Evolutionary conservation across 352 stramenopile genomes (phyloP).

Genomic region (Elongisporangium anandrum): DNA sequence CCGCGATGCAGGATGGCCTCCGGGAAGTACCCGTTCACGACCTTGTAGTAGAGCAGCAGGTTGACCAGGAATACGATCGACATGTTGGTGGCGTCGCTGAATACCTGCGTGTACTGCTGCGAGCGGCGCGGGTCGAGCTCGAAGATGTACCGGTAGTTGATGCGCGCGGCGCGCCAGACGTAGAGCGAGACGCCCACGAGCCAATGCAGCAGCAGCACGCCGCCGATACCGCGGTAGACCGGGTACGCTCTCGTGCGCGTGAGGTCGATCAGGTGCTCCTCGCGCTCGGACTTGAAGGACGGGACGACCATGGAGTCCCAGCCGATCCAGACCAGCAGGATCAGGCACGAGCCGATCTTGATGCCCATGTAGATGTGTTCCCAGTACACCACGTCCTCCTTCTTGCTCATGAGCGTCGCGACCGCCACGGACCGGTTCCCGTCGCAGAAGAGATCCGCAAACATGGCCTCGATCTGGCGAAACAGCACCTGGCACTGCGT

Average conservation of each 20-base stretch:
- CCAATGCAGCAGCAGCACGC: conserved; percentile 95
- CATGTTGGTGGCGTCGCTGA: conserved; percentile 95
- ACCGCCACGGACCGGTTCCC: conserved; percentile 64
- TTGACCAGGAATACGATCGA: conserved; percentile 93
- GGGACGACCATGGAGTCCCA: conserved; percentile 93
- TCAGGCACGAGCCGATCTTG: conserved; percentile 74
- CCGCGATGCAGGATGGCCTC: conserved; percentile 79
- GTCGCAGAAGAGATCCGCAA: conserved; percentile 73
- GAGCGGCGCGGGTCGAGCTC: conserved; percentile 86
- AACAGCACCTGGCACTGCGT: conserved; percentile 44
- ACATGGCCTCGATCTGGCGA: conserved; percentile 54
- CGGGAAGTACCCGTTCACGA: conserved; percentile 84
- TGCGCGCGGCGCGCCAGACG: conserved; percentile 86
- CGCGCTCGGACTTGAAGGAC: conserved; percentile 56
- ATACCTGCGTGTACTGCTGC: conserved; percentile 89
- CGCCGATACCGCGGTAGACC: conserved; percentile 94
- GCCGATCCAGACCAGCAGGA: conserved; percentile 91
- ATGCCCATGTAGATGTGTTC: conserved; percentile 82
- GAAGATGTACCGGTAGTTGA: conserved; percentile 97
- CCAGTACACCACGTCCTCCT: conserved; percentile 73
- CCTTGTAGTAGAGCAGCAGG: conserved; percentile 97
- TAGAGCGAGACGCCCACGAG: conserved; percentile 89
- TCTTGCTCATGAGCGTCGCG: conserved; percentile 78
- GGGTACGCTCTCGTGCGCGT: conserved; percentile 85
- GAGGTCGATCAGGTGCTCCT: conserved; percentile 74